Evolutionary conservation across 2,329 filamentous ascomycete species (phyloP).

Genomic region (Sarocladium brachiariae): DNA sequence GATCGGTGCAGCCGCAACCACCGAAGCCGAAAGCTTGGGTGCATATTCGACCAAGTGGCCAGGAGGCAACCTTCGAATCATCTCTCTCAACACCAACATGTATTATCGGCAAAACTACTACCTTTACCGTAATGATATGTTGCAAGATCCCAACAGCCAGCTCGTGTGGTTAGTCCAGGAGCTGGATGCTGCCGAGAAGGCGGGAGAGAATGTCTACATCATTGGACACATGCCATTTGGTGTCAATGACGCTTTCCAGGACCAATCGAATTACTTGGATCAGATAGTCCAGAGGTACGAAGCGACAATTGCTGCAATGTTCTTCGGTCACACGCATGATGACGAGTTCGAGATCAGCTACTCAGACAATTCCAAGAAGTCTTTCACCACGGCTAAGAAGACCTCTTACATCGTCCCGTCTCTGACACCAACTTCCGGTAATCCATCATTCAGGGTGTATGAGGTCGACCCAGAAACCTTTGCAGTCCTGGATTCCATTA

Average conservation of each 20-base stretch:
- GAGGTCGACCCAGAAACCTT: conserved; percentile 51
- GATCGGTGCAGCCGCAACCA: conserved; percentile 29
- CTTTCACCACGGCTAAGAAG: conserved; percentile 35
- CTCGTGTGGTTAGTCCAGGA: conserved; percentile 47
- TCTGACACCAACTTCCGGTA: conserved; percentile 47
- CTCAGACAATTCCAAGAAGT: conserved; percentile 35
- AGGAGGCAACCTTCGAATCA: conserved; percentile 43
- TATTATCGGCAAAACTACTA: conserved; percentile 54
- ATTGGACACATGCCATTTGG: conserved; percentile 52
- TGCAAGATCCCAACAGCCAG: conserved; percentile 44
- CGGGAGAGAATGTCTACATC: conserved; percentile 47
- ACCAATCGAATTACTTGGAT: conserved; percentile 45
- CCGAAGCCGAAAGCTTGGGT: conserved; percentile 33
- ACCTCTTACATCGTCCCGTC: conserved; percentile 49
- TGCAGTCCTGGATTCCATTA: conserved; percentile 44
- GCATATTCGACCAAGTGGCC: conserved; percentile 42
- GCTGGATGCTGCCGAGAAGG: conserved; percentile 44
- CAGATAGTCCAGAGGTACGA: conserved; percentile 47
- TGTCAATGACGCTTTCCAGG: conserved; percentile 42
- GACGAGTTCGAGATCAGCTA: conserved; percentile 53
- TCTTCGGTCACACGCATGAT: conserved; percentile 51
- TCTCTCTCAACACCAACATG: conserved; percentile 53
- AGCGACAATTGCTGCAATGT: conserved; percentile 46
- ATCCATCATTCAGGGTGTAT: conserved; percentile 52
- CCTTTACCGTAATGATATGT: conserved; percentile 43